A percentile compares a stretch with the other conserved stretches of the same genome.
Conservation (phyloP, 768 basidiomycete genomes). For the Inosperma sp. region DNA sequence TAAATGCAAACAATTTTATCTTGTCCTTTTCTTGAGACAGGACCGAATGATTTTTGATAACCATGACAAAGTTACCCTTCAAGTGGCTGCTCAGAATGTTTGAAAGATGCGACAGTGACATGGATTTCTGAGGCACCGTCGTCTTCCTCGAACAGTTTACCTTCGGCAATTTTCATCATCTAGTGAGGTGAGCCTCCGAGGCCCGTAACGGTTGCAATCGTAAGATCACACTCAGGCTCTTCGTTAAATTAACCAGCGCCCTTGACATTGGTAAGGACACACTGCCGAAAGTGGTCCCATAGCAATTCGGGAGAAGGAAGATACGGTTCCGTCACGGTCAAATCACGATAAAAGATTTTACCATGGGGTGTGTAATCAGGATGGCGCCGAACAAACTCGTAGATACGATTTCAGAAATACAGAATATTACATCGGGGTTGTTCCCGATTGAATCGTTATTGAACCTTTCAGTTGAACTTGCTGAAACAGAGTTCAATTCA, state of each 20-base stretch:
- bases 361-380: not conserved
- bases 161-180: not conserved
- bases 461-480: not conserved
- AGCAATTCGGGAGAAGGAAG: not conserved
- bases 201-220: not conserved
- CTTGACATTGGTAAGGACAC: slow-evolving; percentile 7
- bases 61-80: too few relatives aligned
- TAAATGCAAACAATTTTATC: too few relatives aligned
- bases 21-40: too few relatives aligned
- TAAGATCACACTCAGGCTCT: not conserved
- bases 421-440: not conserved
- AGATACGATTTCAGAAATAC: not conserved
- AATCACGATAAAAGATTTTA: not conserved
- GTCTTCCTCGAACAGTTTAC: not conserved
- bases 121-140: too few relatives aligned
- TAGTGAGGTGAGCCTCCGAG: not conserved
- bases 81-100: too few relatives aligned
- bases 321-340: not conserved
- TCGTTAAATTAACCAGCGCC: not conserved
- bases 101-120: too few relatives aligned
- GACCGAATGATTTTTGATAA: too few relatives aligned
- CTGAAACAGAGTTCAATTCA: slow-evolving; percentile 1
- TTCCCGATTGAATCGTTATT: not conserved
- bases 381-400: not conserved
- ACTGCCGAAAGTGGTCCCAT: slow-evolving; percentile 1